These are phyloP conservation scores for Sinapis alba DNA, from an alignment of 441 rosid species.

Conservation along the genomic window DNA sequence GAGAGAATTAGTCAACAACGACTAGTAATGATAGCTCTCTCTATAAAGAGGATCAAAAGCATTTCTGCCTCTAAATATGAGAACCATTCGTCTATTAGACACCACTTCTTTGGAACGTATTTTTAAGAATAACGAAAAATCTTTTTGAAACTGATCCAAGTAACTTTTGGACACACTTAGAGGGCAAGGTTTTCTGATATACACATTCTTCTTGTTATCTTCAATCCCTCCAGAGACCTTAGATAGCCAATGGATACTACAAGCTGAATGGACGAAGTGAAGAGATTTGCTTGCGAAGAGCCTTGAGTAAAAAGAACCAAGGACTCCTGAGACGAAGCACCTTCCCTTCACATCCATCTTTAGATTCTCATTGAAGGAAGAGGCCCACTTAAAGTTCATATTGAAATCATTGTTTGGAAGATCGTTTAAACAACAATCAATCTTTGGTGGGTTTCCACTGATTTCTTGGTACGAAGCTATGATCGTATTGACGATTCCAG, in stretches of 20 bases:
- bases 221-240: neutral
- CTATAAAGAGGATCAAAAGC: neutral
- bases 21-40: neutral
- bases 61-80: neutral
- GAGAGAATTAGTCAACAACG: neutral
- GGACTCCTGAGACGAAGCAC: conserved; percentile 1
- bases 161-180: neutral
- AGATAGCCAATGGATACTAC: neutral
- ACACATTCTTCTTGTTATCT: neutral
- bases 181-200: neutral
- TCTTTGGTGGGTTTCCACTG: neutral
- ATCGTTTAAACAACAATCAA: neutral
- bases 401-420: neutral
- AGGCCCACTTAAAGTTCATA: neutral
- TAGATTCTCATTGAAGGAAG: neutral
- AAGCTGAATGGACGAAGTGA: neutral
- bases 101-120: neutral
- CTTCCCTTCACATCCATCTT: neutral
- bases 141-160: neutral
- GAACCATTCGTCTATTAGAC: neutral
- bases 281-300: neutral
- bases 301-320: neutral
- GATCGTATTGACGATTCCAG: neutral
- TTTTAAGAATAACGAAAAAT: neutral
- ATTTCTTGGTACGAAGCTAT: neutral